Evolutionary conservation across 164 flowering plant genomes (phyloP).

Genomic region (Amborella trichopoda): DNA sequence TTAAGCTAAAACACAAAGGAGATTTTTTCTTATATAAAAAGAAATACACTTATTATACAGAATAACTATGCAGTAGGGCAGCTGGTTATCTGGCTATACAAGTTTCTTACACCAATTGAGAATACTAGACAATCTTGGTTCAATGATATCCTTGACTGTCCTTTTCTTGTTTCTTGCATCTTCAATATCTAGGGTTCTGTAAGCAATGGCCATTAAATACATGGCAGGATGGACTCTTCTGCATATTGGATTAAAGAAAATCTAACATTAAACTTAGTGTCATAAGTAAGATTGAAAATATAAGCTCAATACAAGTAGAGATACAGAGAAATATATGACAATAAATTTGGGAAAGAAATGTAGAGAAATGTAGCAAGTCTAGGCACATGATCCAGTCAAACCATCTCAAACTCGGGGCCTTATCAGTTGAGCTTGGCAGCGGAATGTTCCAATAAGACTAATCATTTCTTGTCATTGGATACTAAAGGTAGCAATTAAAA

Average conservation of each 20-base stretch:
- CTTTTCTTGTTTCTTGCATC: slow-evolving; percentile 44
- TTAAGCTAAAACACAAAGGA: too few relatives aligned
- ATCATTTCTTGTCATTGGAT: neutral
- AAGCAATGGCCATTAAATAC: slow-evolving; percentile 81
- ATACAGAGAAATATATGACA: neutral
- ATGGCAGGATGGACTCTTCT: slow-evolving; percentile 96
- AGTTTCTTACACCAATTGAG: slow-evolving; percentile 64
- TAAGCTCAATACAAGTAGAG: neutral
- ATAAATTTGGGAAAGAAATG: neutral
- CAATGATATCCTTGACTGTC: slow-evolving; percentile 24
- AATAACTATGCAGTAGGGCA: too few relatives aligned
- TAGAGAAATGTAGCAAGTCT: neutral
- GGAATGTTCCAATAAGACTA: neutral
- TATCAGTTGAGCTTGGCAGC: too few relatives aligned
- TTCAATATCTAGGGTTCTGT: slow-evolving; percentile 87
- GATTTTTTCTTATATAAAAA: too few relatives aligned
- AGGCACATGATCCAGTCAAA: neutral
- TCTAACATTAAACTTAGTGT: neutral
- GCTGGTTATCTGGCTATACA: too few relatives aligned
- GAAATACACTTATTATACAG: too few relatives aligned
- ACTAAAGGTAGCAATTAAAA: neutral
- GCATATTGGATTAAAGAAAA: slow-evolving; percentile 11
- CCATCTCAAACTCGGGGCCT: neutral
- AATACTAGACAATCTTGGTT: slow-evolving; percentile 30
- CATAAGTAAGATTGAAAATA: neutral